Percentiles rank a stretch among this genome's conserved stretches.
These are phyloP conservation scores for Coniferiporia weirii DNA, from an alignment of 1,284 basidiomycete genomes.

Conservation along the genomic window DNA sequence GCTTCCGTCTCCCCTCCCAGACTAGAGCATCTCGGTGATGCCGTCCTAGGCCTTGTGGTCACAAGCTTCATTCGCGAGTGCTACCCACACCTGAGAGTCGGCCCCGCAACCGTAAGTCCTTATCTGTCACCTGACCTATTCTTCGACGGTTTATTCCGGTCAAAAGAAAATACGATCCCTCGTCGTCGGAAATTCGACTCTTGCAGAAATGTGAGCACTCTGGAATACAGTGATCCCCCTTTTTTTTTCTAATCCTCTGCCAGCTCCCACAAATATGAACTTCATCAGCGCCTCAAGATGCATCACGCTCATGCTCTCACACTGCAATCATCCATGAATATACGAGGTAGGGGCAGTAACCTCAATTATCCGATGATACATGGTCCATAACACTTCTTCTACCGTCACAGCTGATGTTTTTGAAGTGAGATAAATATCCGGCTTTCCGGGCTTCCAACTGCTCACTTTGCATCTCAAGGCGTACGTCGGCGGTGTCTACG, in stretches of 20 bases:
- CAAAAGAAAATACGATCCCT: conserved; percentile 65
- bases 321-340: conserved; percentile 54
- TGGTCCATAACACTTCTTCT: not conserved
- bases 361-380: conserved; percentile 3
- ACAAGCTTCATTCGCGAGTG: conserved; percentile 55
- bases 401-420: conserved; percentile 61
- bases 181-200: conserved; percentile 65
- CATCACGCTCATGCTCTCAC: conserved; percentile 68
- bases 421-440: conserved; percentile 43
- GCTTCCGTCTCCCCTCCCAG: conserved; percentile 31
- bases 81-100: conserved; percentile 66
- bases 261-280: conserved; percentile 57
- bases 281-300: conserved; percentile 53
- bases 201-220: conserved; percentile 56
- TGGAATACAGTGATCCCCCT: not conserved
- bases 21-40: conserved; percentile 68
- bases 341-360: conserved; percentile 53
- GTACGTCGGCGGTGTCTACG: conserved; percentile 67
- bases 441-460: not conserved
- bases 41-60: conserved; percentile 60
- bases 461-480: conserved; percentile 39
- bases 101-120: conserved; percentile 60
- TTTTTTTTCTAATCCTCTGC: conserved; percentile 1
- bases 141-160: not conserved
- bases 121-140: no score